Evolutionary conservation across 1,139 yeast genomes (phyloP).

Genomic region (Hemisphaericaspora xylanilytica): DNA sequence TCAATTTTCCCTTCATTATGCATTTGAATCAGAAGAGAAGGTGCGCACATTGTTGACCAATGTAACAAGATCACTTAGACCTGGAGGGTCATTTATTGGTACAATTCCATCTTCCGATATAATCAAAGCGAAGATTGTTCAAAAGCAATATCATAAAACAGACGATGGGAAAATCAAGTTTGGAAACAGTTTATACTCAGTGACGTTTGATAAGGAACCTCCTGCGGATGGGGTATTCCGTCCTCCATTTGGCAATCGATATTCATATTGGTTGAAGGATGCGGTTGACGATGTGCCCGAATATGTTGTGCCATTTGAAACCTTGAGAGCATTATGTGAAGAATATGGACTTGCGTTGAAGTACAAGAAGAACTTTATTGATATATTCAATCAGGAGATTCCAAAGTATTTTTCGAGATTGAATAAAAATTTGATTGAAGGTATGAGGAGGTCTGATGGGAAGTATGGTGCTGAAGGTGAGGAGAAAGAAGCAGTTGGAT

Average conservation of each 20-base stretch:
- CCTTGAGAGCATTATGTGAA: slow-evolving; percentile 76
- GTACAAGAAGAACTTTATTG: slow-evolving; percentile 74
- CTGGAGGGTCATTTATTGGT: slow-evolving; percentile 88
- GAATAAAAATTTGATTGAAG: slow-evolving; percentile 65
- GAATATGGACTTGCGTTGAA: slow-evolving; percentile 76
- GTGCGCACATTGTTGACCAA: slow-evolving; percentile 72
- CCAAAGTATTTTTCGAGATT: slow-evolving; percentile 60
- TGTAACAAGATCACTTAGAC: slow-evolving; percentile 67
- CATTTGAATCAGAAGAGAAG: slow-evolving; percentile 81
- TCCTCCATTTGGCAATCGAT: slow-evolving; percentile 80
- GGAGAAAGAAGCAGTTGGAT: slow-evolving; percentile 85
- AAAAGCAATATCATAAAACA: slow-evolving; percentile 40
- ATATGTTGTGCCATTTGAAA: slow-evolving; percentile 94
- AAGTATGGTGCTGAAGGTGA: slow-evolving; percentile 84
- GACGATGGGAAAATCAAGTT: slow-evolving; percentile 48
- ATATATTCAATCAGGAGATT: slow-evolving; percentile 77
- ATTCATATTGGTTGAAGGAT: slow-evolving; percentile 78
- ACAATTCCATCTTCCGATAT: slow-evolving; percentile 93
- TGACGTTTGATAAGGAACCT: slow-evolving; percentile 72
- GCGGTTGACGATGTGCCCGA: slow-evolving; percentile 98
- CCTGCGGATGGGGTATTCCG: slow-evolving; percentile 71
- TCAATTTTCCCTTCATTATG: slow-evolving; percentile 93
- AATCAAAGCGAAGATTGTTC: slow-evolving; percentile 61
- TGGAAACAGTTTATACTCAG: slow-evolving; percentile 83
- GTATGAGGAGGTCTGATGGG: slow-evolving; percentile 73